A percentile compares a stretch with the other conserved stretches of the same genome.
These are phyloP conservation scores for Linaria vulgaris DNA, from an alignment of 257 asterid species.

Conservation along the genomic window DNA sequence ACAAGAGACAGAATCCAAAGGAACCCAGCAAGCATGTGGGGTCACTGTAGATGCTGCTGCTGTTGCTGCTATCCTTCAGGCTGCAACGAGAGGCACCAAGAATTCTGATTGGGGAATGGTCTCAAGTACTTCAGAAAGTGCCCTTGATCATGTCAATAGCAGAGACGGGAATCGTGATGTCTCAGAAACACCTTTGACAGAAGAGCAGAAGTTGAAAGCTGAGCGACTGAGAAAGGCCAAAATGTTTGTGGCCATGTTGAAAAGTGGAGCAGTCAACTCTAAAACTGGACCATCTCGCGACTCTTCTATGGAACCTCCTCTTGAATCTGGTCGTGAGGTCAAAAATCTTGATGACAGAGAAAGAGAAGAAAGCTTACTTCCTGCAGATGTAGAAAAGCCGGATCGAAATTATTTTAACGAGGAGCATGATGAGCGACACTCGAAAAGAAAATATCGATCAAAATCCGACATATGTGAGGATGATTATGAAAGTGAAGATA, in stretches of 20 bases:
- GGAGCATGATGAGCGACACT: constrained; percentile 36
- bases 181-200: constrained; percentile 42
- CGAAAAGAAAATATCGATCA: constrained; percentile 46
- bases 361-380: constrained; percentile 47
- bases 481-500: constrained; percentile 30
- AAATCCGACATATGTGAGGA: constrained; percentile 31
- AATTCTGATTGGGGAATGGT: constrained; percentile 42
- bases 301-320: constrained; percentile 70
- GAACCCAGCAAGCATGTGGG: constrained; percentile 45
- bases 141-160: constrained; percentile 29
- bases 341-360: constrained; percentile 34
- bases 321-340: constrained; percentile 39
- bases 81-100: constrained; percentile 78
- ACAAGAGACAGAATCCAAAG: constrained; percentile 46
- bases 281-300: constrained; percentile 50
- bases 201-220: constrained; percentile 82
- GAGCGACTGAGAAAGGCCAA: constrained; percentile 90
- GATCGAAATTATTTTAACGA: constrained; percentile 36
- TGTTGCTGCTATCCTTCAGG: constrained; percentile 89
- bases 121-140: constrained; percentile 33
- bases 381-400: constrained; percentile 32
- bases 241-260: constrained; percentile 81
- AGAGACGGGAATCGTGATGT: constrained; percentile 24
- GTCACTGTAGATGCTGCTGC: constrained; percentile 68
- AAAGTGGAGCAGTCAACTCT: constrained; percentile 53